Evolutionary conservation across 148 eudicot genomes (phyloP).

Genomic region (Fagopyrum homotropicum): DNA sequence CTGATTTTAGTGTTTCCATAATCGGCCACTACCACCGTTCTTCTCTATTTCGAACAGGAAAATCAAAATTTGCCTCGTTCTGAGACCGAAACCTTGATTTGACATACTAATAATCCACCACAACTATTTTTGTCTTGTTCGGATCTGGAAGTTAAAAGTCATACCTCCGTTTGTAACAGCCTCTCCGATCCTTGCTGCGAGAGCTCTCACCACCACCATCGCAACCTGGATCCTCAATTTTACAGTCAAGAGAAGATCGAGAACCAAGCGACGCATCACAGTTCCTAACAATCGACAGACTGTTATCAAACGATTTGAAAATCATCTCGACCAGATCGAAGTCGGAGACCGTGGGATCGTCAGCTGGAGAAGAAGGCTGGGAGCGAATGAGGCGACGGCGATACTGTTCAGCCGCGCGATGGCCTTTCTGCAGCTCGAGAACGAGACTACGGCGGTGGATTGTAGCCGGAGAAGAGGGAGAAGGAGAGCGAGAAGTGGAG

Average conservation of each 20-base stretch:
- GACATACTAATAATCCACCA: neutral
- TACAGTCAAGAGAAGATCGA: neutral
- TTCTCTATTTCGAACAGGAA: no score
- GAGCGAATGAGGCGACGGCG: constrained; percentile 4
- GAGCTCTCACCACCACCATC: neutral
- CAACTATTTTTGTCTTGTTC: neutral
- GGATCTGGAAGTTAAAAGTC: neutral
- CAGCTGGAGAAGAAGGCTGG: neutral
- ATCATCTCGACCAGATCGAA: neutral
- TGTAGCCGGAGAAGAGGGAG: neutral
- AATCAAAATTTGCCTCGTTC: no score
- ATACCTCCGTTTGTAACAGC: constrained; percentile 16
- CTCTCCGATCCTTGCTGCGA: constrained; percentile 10
- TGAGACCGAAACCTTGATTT: neutral
- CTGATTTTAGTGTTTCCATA: no score
- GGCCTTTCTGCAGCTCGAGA: neutral
- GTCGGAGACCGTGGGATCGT: neutral
- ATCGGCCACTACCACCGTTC: no score
- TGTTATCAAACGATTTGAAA: neutral
- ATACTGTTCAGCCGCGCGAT: neutral
- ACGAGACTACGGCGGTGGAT: neutral
- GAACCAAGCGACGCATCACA: neutral
- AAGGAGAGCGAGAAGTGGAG: neutral
- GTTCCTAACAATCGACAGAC: neutral
- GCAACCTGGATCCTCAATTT: neutral